phyloP scores from a whole-genome alignment of 768 basidiomycete species.

The Butyriboletus loyo region DNA sequence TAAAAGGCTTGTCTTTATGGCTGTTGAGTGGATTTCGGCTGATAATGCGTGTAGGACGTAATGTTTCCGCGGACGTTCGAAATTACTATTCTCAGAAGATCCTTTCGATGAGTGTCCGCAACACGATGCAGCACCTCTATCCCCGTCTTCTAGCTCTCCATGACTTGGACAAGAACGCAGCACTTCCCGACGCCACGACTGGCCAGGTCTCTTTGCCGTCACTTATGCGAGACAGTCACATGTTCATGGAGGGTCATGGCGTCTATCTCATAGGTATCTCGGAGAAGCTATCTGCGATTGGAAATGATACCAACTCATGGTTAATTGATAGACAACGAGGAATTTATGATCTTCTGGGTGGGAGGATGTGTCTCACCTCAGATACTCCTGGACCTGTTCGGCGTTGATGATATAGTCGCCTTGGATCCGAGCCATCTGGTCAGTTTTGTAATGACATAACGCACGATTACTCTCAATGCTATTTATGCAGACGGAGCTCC shows the following conservation, averaged over 20 bases:
- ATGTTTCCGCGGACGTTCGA: conserved; percentile 91
- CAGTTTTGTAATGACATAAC: conserved; percentile 17
- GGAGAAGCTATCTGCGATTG: conserved; percentile 9
- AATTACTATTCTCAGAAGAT: conserved; percentile 81
- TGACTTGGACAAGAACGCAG: conserved; percentile 68
- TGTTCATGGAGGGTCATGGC: conserved; percentile 86
- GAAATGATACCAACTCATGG: conserved; percentile 11
- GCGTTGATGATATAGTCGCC: conserved; percentile 70
- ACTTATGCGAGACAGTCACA: conserved; percentile 78
- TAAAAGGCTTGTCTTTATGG: conserved; percentile 66
- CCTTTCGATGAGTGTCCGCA: conserved; percentile 64
- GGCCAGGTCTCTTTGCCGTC: conserved; percentile 67
- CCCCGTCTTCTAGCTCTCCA: conserved; percentile 87
- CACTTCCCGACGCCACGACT: conserved; percentile 58
- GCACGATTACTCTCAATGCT: background rate
- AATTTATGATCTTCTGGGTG: conserved; percentile 86
- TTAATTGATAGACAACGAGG: conserved; percentile 72
- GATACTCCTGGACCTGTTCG: conserved; percentile 80
- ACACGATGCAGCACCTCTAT: conserved; percentile 77
- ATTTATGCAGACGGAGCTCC: conserved; percentile 58
- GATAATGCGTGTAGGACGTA: conserved; percentile 52
- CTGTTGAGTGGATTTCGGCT: conserved; percentile 2
- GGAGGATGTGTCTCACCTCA: conserved; percentile 80
- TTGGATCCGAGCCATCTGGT: conserved; percentile 68
- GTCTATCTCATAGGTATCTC: conserved; percentile 86